Percentiles rank a stretch among this genome's conserved stretches.
Evolutionary conservation across 1,284 basidiomycete species (phyloP).

Genomic region (Papiliotrema fonsecae): DNA sequence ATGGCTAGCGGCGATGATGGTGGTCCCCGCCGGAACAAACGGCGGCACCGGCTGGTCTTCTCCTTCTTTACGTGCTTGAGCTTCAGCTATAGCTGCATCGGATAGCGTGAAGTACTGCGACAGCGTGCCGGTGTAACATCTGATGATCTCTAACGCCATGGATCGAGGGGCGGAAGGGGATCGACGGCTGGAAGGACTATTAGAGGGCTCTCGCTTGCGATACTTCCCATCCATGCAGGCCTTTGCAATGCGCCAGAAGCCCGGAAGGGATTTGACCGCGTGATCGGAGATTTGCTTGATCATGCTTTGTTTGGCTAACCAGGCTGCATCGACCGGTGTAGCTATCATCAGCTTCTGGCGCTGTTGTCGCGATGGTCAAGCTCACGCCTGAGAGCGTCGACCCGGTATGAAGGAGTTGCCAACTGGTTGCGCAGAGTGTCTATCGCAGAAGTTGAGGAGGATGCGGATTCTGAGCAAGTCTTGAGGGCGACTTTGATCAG

Average conservation of each 20-base stretch:
- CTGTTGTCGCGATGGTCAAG: conserved; percentile 6
- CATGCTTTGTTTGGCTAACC: conserved; percentile 71
- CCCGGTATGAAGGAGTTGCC: conserved; percentile 16
- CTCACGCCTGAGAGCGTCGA: conserved; percentile 57
- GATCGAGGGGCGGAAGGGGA: conserved; percentile 77
- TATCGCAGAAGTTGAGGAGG: conserved; percentile 23
- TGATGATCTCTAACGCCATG: conserved; percentile 88
- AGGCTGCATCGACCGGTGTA: conserved; percentile 56
- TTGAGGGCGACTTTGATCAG: conserved; percentile 6
- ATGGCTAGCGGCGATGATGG: conserved; percentile 75
- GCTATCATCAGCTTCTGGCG: conserved; percentile 18
- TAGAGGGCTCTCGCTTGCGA: conserved; percentile 52
- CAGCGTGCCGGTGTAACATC: conserved; percentile 77
- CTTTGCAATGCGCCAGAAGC: conserved; percentile 89
- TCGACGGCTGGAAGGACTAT: conserved; percentile 50
- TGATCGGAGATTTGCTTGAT: conserved; percentile 53
- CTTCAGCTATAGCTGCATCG: conserved; percentile 58
- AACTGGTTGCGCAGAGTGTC: conserved; percentile 33
- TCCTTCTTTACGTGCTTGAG: conserved; percentile 32
- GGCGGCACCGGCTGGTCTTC: conserved; percentile 50
- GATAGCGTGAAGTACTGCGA: conserved; percentile 89
- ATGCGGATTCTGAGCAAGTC: conserved; percentile 17
- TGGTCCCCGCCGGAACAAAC: conserved; percentile 69
- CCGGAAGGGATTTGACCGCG: conserved; percentile 63
- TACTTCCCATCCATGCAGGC: conserved; percentile 88